A percentile compares a stretch with the other conserved stretches of the same genome.
Conservation (phyloP, 2,329 filamentous ascomycete genomes). For the Penicillium sumatraense region DNA sequence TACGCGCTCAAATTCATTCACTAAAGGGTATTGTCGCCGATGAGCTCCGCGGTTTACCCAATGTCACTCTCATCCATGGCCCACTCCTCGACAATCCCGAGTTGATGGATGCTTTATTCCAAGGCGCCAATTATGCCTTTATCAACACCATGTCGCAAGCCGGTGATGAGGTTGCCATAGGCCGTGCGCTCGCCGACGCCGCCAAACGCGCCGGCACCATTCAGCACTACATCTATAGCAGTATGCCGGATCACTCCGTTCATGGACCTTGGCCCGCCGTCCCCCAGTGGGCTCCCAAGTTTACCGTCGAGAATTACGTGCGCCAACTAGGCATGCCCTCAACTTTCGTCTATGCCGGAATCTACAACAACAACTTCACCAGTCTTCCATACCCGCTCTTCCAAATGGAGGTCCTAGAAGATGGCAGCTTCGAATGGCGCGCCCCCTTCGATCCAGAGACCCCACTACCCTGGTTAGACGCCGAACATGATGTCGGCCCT, state of each 20-base stretch:
- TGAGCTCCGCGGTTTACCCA: conserved; percentile 80
- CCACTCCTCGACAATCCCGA: conserved; percentile 70
- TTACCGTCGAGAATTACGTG: conserved; percentile 89
- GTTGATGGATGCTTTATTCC: conserved; percentile 78
- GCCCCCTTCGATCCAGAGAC: conserved; percentile 91
- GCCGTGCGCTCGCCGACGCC: conserved; percentile 84
- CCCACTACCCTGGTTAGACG: conserved; percentile 91
- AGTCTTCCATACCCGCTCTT: conserved; percentile 90
- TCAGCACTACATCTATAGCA: conserved; percentile 93
- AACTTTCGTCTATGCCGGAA: conserved; percentile 94
- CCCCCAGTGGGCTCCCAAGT: conserved; percentile 90
- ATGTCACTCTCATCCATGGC: conserved; percentile 74
- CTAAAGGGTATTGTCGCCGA: conserved; percentile 84
- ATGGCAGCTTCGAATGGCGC: conserved; percentile 89
- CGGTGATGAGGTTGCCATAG: conserved; percentile 89
- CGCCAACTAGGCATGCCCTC: conserved; percentile 79
- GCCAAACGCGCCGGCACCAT: conserved; percentile 78
- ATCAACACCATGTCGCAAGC: conserved; percentile 95
- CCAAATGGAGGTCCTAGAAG: conserved; percentile 84
- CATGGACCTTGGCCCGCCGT: conserved; percentile 83
- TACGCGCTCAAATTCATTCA: conserved; percentile 88
- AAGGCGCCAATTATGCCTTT: conserved; percentile 84
- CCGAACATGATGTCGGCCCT: conserved; percentile 93
- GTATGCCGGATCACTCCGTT: conserved; percentile 91
- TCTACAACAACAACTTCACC: conserved; percentile 99